Conservation (phyloP, 2,329 filamentous ascomycete genomes). For the Ceratocystis lukuohia region DNA sequence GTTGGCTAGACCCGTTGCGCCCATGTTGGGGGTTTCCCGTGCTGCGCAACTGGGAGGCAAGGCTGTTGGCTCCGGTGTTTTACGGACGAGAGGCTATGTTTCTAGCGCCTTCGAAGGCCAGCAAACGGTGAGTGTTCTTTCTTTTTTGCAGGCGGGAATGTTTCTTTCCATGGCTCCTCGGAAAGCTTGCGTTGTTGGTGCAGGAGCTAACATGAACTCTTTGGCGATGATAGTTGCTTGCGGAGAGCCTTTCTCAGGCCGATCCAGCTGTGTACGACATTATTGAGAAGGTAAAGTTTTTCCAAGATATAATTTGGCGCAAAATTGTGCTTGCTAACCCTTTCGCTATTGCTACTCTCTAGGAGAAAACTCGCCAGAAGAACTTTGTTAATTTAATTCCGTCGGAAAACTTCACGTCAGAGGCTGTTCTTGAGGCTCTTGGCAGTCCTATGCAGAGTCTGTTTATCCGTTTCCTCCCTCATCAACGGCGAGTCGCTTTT, state of each 20-base stretch:
- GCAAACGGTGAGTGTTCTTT: constrained; percentile 36
- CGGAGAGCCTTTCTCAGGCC: constrained; percentile 64
- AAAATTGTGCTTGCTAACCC: neutral
- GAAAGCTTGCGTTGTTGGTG: neutral
- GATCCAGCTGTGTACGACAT: constrained; percentile 82
- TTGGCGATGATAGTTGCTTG: constrained; percentile 50
- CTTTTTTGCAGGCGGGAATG: neutral
- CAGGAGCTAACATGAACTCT: constrained; percentile 13
- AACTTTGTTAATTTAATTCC: constrained; percentile 97
- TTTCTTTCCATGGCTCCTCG: neutral
- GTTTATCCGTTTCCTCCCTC: constrained; percentile 22
- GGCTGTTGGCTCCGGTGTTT: neutral
- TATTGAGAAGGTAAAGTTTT: constrained; percentile 60
- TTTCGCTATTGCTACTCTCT: neutral
- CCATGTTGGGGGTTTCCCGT: neutral
- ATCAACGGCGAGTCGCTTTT: neutral
- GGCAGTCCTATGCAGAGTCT: constrained; percentile 91
- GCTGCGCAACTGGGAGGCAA: neutral
- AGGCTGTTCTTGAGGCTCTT: constrained; percentile 79
- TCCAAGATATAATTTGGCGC: constrained; percentile 10
- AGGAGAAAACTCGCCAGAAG: constrained; percentile 94
- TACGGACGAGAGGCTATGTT: constrained; percentile 26
- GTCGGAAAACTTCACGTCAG: constrained; percentile 90
- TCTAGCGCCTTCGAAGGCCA: constrained; percentile 41
- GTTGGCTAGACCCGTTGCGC: constrained; percentile 9